phyloP scores from a whole-genome alignment of 768 basidiomycete genomes.

The Lanmaoa rubissima region DNA sequence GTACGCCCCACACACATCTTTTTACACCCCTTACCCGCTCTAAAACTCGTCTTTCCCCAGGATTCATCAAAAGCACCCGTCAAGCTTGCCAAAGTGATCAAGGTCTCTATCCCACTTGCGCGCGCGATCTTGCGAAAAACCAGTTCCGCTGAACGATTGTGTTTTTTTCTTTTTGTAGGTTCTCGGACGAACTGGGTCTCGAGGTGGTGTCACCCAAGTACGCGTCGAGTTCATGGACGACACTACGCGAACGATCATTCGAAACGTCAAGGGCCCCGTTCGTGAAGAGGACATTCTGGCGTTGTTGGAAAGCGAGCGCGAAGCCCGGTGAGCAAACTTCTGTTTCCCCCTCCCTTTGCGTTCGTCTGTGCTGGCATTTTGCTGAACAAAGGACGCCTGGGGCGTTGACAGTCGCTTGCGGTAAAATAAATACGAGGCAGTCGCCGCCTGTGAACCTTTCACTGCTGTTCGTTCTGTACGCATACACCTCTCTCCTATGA shows the following conservation, averaged over 20 bases:
- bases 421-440: neutral
- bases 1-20: conserved; percentile 14
- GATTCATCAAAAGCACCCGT: conserved; percentile 89
- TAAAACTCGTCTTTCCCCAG: conserved; percentile 33
- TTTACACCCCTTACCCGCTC: too few species aligned
- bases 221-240: conserved; percentile 99
- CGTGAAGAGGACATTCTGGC: conserved; percentile 95
- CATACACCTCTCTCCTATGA: neutral
- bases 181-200: conserved; percentile 96
- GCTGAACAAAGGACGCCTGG: neutral
- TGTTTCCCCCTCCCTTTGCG: too few species aligned
- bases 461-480: neutral
- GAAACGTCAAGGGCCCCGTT: conserved; percentile 98
- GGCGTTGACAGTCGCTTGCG: conserved; percentile 23
- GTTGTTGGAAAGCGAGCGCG: conserved; percentile 96
- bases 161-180: conserved; percentile 50
- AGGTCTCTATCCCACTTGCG: conserved; percentile 48
- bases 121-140: neutral
- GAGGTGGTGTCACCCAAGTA: conserved; percentile 99
- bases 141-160: neutral
- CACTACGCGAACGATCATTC: conserved; percentile 91
- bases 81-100: conserved; percentile 97
- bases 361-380: too few species aligned
- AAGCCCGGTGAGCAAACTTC: conserved; percentile 75
- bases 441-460: neutral